These are phyloP conservation scores for Spathaspora sp. DNA, from an alignment of 1,139 yeast genomes.

Conservation along the genomic window DNA sequence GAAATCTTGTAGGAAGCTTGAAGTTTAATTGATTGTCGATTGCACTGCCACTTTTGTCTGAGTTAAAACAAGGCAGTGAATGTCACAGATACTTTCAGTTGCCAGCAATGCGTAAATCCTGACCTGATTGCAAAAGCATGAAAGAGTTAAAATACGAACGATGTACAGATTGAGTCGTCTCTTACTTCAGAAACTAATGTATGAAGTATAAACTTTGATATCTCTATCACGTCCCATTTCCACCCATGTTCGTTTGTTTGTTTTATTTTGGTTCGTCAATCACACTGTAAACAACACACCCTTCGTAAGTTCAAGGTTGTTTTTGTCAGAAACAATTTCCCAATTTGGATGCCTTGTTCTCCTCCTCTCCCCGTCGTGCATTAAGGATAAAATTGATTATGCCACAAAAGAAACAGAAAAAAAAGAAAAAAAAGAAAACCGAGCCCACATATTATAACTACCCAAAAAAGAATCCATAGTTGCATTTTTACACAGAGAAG, in stretches of 20 bases:
- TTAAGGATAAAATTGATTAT: background rate
- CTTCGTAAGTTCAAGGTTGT: background rate
- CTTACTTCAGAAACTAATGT: too few relatives aligned
- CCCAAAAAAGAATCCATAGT: background rate
- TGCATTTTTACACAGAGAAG: background rate
- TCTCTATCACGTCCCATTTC: background rate
- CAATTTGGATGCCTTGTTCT: background rate
- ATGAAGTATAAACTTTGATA: background rate
- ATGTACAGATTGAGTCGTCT: too few relatives aligned
- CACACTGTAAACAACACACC: background rate
- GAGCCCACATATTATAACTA: constrained; percentile 1
- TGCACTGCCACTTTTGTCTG: too few relatives aligned
- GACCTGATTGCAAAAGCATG: too few relatives aligned
- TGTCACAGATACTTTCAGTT: too few relatives aligned
- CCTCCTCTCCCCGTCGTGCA: background rate
- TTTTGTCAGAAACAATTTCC: background rate
- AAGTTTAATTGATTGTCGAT: too few relatives aligned
- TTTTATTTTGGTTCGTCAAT: background rate
- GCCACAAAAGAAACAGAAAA: background rate
- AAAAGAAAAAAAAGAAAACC: background rate
- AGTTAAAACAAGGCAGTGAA: too few relatives aligned
- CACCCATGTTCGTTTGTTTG: background rate
- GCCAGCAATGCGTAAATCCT: too few relatives aligned
- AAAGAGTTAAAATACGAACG: too few relatives aligned
- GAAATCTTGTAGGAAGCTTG: too few relatives aligned